These are phyloP conservation scores for Metarhizium rileyi DNA, from an alignment of 2,329 filamentous ascomycete species.

Conservation along the genomic window DNA sequence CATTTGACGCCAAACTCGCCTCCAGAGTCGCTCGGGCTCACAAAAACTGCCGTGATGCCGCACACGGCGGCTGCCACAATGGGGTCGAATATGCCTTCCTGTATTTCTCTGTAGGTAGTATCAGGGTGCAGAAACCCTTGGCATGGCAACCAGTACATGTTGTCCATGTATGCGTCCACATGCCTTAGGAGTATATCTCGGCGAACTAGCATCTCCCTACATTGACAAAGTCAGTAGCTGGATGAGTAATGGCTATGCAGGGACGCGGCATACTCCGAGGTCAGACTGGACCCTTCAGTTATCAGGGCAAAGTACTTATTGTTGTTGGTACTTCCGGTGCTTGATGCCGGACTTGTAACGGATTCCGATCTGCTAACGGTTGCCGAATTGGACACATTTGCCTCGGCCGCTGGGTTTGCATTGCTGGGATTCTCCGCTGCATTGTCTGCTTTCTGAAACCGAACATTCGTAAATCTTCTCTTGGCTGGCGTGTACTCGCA, in stretches of 20 bases:
- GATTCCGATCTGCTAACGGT: conserved; percentile 9
- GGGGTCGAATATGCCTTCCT: conserved; percentile 25
- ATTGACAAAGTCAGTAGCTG: background rate
- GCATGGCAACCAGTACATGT: conserved; percentile 28
- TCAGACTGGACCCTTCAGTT: conserved; percentile 16
- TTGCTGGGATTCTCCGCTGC: background rate
- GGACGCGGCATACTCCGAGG: conserved; percentile 18
- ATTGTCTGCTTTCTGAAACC: conserved; percentile 12
- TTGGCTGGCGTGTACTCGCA: conserved; percentile 32
- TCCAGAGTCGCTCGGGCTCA: conserved; percentile 22
- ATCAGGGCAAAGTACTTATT: conserved; percentile 12
- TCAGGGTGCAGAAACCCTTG: conserved; percentile 28
- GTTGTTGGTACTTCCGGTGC: conserved; percentile 5
- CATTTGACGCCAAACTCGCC: conserved; percentile 28
- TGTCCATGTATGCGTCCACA: conserved; percentile 28
- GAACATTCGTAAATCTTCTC: conserved; percentile 27
- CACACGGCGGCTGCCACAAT: conserved; percentile 29
- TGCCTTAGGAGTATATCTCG: conserved; percentile 26
- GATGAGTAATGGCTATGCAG: background rate
- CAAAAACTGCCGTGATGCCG: conserved; percentile 26
- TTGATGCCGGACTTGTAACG: conserved; percentile 12
- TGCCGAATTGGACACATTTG: conserved; percentile 4
- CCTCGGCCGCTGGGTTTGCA: background rate
- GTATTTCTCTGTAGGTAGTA: conserved; percentile 24
- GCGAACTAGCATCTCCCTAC: conserved; percentile 23